phyloP scores from a whole-genome alignment of 352 stramenopile species.

The Globisporangium irregulare region DNA sequence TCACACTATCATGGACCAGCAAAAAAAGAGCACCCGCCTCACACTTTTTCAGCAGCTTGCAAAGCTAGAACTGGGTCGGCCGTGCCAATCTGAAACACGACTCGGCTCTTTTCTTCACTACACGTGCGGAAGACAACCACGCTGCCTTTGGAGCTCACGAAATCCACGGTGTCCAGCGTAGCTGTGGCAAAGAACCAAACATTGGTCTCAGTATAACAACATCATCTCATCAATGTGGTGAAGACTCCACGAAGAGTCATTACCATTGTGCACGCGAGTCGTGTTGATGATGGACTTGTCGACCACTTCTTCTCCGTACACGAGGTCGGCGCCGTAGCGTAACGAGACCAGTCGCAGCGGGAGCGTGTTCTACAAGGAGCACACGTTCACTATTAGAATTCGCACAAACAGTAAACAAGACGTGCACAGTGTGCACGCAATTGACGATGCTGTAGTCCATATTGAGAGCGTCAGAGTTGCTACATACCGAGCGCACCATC shows the following conservation, averaged over 20 bases:
- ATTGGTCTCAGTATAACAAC: neutral
- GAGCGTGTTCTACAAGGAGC: constrained; percentile 73
- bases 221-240: no score
- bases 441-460: neutral
- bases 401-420: constrained; percentile 1
- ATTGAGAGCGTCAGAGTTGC: neutral
- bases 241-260: neutral
- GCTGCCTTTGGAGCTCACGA: constrained; percentile 77
- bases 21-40: constrained; percentile 4
- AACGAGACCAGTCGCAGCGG: constrained; percentile 90
- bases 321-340: constrained; percentile 89
- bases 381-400: neutral
- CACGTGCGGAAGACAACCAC: constrained; percentile 88
- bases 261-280: constrained; percentile 80
- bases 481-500: constrained; percentile 92
- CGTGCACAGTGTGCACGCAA: neutral
- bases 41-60: constrained; percentile 76
- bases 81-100: constrained; percentile 91
- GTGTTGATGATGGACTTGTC: constrained; percentile 90
- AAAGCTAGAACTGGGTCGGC: constrained; percentile 70
- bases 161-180: constrained; percentile 88
- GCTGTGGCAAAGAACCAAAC: constrained; percentile 23
- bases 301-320: constrained; percentile 95
- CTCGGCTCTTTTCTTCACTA: constrained; percentile 64
- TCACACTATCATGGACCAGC: no score